Evolutionary conservation across 2,329 filamentous ascomycete species (phyloP).

Genomic region (Metarhizium rileyi): DNA sequence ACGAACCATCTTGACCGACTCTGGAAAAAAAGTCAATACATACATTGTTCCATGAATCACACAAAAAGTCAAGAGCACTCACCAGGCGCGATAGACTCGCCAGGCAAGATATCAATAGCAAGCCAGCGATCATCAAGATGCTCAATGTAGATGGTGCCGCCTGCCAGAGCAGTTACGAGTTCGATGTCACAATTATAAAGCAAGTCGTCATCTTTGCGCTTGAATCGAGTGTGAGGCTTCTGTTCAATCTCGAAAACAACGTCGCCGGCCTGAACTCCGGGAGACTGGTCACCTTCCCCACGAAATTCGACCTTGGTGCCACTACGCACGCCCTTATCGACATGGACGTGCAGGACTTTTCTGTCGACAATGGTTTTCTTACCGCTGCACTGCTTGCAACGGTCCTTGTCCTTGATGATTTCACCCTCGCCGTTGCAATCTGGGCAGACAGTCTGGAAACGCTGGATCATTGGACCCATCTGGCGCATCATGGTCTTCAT

Average conservation of each 20-base stretch:
- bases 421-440: slow-evolving; percentile 98
- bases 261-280: slow-evolving; percentile 86
- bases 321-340: slow-evolving; percentile 86
- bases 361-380: slow-evolving; percentile 98
- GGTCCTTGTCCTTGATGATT: slow-evolving; percentile 92
- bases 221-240: slow-evolving; percentile 94
- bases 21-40: slow-evolving; percentile 34
- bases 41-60: not conserved
- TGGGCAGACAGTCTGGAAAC: slow-evolving; percentile 97
- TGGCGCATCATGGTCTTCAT: slow-evolving; percentile 99
- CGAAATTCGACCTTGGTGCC: slow-evolving; percentile 96
- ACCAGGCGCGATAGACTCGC: slow-evolving; percentile 91
- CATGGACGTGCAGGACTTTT: slow-evolving; percentile 96
- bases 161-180: slow-evolving; percentile 85
- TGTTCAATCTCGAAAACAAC: slow-evolving; percentile 99
- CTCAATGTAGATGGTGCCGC: slow-evolving; percentile 85
- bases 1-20: slow-evolving; percentile 83
- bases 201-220: slow-evolving; percentile 90
- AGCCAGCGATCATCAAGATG: slow-evolving; percentile 97
- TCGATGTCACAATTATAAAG: slow-evolving; percentile 95
- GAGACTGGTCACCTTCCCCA: slow-evolving; percentile 92
- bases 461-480: slow-evolving; percentile 99
- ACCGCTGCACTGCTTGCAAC: slow-evolving; percentile 90
- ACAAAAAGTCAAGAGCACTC: no score
- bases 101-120: slow-evolving; percentile 82